A percentile compares a stretch with the other conserved stretches of the same genome.
phyloP scores from a whole-genome alignment of 2,329 filamentous ascomycete genomes.

The Penicillium fuscoglaucum region DNA sequence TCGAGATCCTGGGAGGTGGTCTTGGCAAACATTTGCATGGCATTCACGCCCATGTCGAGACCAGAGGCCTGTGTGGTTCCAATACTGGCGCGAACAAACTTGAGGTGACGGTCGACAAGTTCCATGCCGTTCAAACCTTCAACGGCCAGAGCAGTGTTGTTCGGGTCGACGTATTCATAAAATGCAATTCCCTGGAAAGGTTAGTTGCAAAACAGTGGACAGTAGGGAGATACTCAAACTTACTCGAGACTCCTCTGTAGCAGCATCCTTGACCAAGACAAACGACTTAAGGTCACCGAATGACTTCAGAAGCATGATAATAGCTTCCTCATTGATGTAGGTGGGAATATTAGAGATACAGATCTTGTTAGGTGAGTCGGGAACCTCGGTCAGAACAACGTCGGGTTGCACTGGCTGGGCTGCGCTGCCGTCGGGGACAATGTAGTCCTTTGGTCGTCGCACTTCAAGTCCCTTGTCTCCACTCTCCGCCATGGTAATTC shows the following conservation, averaged over 20 bases:
- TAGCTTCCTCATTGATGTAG: slow-evolving; percentile 87
- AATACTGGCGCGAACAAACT: slow-evolving; percentile 84
- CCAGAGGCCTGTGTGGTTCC: slow-evolving; percentile 90
- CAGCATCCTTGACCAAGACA: slow-evolving; percentile 80
- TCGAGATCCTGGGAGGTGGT: slow-evolving; percentile 78
- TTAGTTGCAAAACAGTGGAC: slow-evolving; percentile 34
- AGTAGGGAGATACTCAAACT: slow-evolving; percentile 37
- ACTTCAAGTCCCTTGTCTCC: slow-evolving; percentile 67
- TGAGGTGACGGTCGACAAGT: slow-evolving; percentile 80
- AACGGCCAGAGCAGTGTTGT: slow-evolving; percentile 76
- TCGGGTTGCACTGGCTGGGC: slow-evolving; percentile 73
- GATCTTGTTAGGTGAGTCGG: slow-evolving; percentile 94
- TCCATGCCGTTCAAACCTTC: slow-evolving; percentile 93
- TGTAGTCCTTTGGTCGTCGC: slow-evolving; percentile 92
- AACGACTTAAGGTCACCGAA: slow-evolving; percentile 95
- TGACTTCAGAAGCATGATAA: slow-evolving; percentile 82
- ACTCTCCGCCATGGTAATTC: slow-evolving; percentile 79
- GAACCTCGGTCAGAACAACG: slow-evolving; percentile 74
- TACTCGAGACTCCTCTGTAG: slow-evolving; percentile 84
- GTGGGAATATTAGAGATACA: slow-evolving; percentile 84
- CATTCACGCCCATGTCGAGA: slow-evolving; percentile 92
- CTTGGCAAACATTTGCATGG: slow-evolving; percentile 95
- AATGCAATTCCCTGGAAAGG: slow-evolving; percentile 80
- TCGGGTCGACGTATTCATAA: slow-evolving; percentile 84
- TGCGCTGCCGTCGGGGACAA: slow-evolving; percentile 77